phyloP scores from a whole-genome alignment of 2,329 filamentous ascomycete genomes.

The Ophiostoma pallidulum region DNA sequence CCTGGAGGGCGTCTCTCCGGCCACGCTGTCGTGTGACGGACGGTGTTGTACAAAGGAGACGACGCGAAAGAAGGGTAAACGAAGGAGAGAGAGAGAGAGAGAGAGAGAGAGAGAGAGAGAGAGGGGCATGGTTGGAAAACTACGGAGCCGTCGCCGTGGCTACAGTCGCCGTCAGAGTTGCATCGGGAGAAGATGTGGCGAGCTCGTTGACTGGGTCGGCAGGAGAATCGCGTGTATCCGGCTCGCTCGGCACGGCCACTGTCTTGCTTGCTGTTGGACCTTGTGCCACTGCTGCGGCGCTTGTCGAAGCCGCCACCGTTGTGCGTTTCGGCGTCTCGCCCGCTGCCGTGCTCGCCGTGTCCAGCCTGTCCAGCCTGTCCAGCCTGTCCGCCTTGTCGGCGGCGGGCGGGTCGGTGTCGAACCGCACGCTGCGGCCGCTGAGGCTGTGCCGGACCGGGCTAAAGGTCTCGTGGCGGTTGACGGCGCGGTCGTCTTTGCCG shows the following conservation, averaged over 20 bases:
- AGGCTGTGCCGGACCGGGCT: slow-evolving; percentile 5
- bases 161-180: not conserved
- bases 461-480: slow-evolving; percentile 6
- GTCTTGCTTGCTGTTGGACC: not conserved
- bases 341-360: no score
- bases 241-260: not conserved
- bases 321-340: no score
- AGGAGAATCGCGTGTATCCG: not conserved
- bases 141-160: no score
- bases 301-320: no score
- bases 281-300: not conserved
- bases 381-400: not conserved
- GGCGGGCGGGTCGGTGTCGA: slow-evolving; percentile 1
- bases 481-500: no score
- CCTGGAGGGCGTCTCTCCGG: no score
- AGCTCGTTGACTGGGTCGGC: not conserved
- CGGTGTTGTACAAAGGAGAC: not conserved
- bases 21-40: not conserved
- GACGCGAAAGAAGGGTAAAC: no score
- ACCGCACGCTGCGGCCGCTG: slow-evolving; percentile 3
- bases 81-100: no score
- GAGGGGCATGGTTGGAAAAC: no score
- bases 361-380: no score
- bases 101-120: no score
- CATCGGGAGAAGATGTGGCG: not conserved